These are phyloP conservation scores for Suhomyces kilbournensis DNA, from an alignment of 805 yeast species.

Conservation along the genomic window DNA sequence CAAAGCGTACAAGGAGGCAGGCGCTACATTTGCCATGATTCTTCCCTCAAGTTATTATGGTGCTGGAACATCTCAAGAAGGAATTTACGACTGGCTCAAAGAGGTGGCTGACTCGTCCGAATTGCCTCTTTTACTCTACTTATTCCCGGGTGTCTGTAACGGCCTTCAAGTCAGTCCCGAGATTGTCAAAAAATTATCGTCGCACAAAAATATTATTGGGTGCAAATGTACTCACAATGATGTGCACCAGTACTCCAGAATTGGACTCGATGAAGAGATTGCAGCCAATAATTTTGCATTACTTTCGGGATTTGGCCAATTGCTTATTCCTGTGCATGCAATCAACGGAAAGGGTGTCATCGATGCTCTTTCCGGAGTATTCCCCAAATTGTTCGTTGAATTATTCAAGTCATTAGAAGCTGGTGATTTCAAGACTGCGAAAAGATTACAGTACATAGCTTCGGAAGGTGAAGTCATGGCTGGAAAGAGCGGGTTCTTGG, in stretches of 20 bases:
- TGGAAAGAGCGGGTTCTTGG: constrained; percentile 43
- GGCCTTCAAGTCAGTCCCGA: constrained; percentile 34
- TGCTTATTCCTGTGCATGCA: constrained; percentile 44
- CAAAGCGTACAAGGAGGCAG: constrained; percentile 31
- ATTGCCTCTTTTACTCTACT: constrained; percentile 45
- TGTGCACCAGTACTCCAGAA: constrained; percentile 44
- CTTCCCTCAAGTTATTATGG: constrained; percentile 52
- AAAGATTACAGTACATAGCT: constrained; percentile 38
- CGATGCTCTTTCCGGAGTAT: constrained; percentile 52
- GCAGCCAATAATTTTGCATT: constrained; percentile 35
- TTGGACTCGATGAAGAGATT: constrained; percentile 43
- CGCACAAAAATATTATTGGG: constrained; percentile 49
- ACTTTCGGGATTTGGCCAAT: constrained; percentile 52
- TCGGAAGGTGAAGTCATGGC: constrained; percentile 48
- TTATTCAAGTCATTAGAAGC: constrained; percentile 36
- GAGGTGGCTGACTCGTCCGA: constrained; percentile 42
- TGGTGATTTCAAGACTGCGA: constrained; percentile 43
- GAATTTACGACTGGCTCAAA: constrained; percentile 44
- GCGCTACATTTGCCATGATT: constrained; percentile 39
- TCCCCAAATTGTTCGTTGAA: constrained; percentile 47
- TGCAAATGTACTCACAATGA: constrained; percentile 52
- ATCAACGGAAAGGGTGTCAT: constrained; percentile 51
- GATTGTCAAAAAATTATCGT: constrained; percentile 40
- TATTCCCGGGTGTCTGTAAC: constrained; percentile 51
- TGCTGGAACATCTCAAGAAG: constrained; percentile 42